These are phyloP conservation scores for Trametopsis cervina DNA, from an alignment of 768 basidiomycete genomes.

Conservation along the genomic window DNA sequence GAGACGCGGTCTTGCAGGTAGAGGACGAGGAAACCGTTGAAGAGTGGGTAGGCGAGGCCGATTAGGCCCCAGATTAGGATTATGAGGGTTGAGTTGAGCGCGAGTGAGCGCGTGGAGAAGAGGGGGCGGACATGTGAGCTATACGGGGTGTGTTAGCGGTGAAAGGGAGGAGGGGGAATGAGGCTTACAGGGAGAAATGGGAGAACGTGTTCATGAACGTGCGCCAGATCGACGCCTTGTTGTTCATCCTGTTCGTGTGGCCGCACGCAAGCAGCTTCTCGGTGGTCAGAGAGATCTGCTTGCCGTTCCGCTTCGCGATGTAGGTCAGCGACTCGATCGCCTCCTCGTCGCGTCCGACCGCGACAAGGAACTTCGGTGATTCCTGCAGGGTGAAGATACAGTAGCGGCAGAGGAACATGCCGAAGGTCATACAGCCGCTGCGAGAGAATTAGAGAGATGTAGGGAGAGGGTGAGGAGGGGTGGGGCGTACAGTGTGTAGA, in stretches of 20 bases:
- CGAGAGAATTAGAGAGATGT: not conserved
- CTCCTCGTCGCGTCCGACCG: not conserved
- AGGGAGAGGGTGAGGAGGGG: not conserved
- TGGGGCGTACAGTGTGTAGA: not conserved
- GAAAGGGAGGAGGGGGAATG: not conserved
- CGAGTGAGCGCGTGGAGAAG: not conserved
- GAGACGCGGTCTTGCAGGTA: not conserved
- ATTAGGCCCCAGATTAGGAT: conserved; percentile 1
- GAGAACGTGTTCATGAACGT: not conserved
- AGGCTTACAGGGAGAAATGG: not conserved
- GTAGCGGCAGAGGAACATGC: not conserved
- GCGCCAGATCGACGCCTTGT: not conserved
- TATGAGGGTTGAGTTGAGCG: not conserved
- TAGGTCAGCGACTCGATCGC: not conserved
- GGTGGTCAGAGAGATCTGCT: not conserved
- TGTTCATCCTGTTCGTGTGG: not conserved
- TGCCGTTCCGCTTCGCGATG: not conserved
- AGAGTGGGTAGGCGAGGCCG: conserved; percentile 2
- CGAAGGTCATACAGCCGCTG: not conserved
- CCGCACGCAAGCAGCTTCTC: not conserved
- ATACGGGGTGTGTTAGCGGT: not conserved
- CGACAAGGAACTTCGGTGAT: not conserved
- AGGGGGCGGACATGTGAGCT: not conserved
- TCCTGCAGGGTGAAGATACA: not conserved
- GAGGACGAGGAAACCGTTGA: conserved; percentile 1